Conservation (phyloP, 2,329 filamentous ascomycete species). For the Botrytis aclada region DNA sequence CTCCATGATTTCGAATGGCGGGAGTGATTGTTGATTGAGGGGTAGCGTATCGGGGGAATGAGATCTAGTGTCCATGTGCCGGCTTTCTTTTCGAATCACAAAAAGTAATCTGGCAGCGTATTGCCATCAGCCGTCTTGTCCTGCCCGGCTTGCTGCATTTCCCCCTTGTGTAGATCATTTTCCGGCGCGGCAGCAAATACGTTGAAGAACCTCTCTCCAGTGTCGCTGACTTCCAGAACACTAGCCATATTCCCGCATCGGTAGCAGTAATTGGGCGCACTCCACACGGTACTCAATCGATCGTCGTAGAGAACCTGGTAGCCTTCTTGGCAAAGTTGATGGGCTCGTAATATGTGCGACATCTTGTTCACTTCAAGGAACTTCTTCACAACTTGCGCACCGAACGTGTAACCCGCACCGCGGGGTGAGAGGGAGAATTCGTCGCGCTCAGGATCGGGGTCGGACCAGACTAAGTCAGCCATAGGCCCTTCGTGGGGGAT, state of each 20-base stretch:
- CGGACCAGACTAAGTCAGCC: slow-evolving; percentile 99
- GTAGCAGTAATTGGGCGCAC: slow-evolving; percentile 81
- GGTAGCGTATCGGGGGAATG: not conserved
- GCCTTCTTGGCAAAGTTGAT: slow-evolving; percentile 96
- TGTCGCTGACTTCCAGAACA: slow-evolving; percentile 92
- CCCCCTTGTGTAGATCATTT: slow-evolving; percentile 87
- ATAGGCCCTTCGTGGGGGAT: slow-evolving; percentile 98
- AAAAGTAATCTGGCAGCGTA: slow-evolving; percentile 68
- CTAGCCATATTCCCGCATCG: slow-evolving; percentile 96
- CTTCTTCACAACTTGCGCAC: slow-evolving; percentile 96
- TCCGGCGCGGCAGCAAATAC: slow-evolving; percentile 96
- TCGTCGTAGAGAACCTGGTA: slow-evolving; percentile 97
- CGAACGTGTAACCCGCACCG: slow-evolving; percentile 95
- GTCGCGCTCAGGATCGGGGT: slow-evolving; percentile 94
- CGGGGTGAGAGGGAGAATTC: slow-evolving; percentile 93
- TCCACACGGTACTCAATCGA: slow-evolving; percentile 93
- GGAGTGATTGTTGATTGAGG: not conserved
- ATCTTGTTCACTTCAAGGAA: slow-evolving; percentile 97
- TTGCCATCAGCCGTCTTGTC: slow-evolving; percentile 67
- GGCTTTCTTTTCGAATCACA: slow-evolving; percentile 42
- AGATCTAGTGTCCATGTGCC: not conserved
- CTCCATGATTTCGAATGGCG: not conserved
- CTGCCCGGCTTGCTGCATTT: slow-evolving; percentile 72
- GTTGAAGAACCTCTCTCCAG: slow-evolving; percentile 92
- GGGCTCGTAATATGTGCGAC: slow-evolving; percentile 96